A percentile compares a stretch with the other conserved stretches of the same genome.
phyloP scores from a whole-genome alignment of 225 moss, liverwort and hornwort genomes.

The Lunularia cruciata region DNA sequence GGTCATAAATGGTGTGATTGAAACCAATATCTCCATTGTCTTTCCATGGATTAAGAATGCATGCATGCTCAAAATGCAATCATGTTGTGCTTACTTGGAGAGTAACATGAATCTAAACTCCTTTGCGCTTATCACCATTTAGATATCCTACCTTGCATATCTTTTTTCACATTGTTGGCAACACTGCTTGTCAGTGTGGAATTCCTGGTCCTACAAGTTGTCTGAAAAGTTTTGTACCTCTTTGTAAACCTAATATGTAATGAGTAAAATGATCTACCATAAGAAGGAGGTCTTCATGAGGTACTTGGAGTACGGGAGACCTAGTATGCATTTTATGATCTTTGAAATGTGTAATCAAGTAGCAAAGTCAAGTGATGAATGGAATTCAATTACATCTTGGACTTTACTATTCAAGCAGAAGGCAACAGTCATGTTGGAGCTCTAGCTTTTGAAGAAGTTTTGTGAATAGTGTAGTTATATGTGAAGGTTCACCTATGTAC shows the following conservation, averaged over 20 bases:
- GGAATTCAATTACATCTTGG: conserved; percentile 5
- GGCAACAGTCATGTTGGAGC: conserved; percentile 11
- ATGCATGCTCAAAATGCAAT: conserved; percentile 98
- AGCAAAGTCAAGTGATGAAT: background rate
- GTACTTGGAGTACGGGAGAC: background rate
- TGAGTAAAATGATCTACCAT: background rate
- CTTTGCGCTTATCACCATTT: background rate
- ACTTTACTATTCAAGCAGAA: background rate
- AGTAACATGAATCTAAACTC: conserved; percentile 1
- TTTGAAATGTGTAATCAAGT: background rate
- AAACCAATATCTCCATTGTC: conserved; percentile 79
- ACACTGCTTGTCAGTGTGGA: background rate
- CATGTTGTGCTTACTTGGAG: conserved; percentile 80
- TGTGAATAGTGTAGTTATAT: conserved; percentile 17
- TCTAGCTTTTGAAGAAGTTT: conserved; percentile 6
- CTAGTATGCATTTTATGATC: background rate
- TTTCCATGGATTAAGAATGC: conserved; percentile 91
- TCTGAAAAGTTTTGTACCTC: background rate
- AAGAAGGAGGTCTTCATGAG: background rate
- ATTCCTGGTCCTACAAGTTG: background rate
- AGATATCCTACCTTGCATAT: background rate
- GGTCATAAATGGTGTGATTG: conserved; percentile 82
- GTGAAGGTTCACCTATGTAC: conserved; percentile 10
- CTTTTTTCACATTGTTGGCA: background rate
- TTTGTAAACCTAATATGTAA: background rate